Evolutionary conservation across 495 filamentous ascomycete species (phyloP).

Genomic region (Margaritispora aquatica): DNA sequence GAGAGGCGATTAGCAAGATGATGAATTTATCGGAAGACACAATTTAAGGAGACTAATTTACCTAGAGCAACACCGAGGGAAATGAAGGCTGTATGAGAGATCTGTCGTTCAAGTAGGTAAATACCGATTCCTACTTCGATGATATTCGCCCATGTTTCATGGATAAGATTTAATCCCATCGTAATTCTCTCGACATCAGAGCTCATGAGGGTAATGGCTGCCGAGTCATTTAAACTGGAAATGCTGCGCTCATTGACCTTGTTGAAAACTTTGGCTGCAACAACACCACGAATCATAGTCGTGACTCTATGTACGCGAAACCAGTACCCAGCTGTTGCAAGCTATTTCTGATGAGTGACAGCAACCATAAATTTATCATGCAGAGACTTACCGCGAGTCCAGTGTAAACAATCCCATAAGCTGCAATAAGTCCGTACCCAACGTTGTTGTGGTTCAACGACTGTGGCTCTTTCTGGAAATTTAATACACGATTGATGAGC

Average conservation of each 20-base stretch:
- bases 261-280: constrained; percentile 48
- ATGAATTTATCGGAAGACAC: too few relatives aligned
- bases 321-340: constrained; percentile 4
- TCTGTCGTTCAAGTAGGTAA: constrained; percentile 9
- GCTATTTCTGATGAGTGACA: too few relatives aligned
- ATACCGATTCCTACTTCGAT: constrained; percentile 17
- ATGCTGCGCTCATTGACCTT: constrained; percentile 38
- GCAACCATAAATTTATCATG: too few relatives aligned
- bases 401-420: constrained; percentile 22
- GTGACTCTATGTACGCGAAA: constrained; percentile 27
- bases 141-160: constrained; percentile 21
- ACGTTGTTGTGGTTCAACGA: not conserved
- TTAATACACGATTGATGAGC: constrained; percentile 38
- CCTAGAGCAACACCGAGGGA: too few relatives aligned
- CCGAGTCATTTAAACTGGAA: constrained; percentile 40
- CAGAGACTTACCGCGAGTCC: constrained; percentile 41
- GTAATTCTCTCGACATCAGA: constrained; percentile 25
- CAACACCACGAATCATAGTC: constrained; percentile 42
- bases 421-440: constrained; percentile 5
- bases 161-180: constrained; percentile 1
- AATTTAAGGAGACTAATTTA: too few relatives aligned
- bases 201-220: constrained; percentile 54
- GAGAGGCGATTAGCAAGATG: too few relatives aligned
- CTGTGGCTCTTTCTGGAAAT: not conserved
- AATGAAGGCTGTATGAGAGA: too few relatives aligned